Conservation (phyloP, 169 alveolate species). For the Cryptosporidium sp. region DNA sequence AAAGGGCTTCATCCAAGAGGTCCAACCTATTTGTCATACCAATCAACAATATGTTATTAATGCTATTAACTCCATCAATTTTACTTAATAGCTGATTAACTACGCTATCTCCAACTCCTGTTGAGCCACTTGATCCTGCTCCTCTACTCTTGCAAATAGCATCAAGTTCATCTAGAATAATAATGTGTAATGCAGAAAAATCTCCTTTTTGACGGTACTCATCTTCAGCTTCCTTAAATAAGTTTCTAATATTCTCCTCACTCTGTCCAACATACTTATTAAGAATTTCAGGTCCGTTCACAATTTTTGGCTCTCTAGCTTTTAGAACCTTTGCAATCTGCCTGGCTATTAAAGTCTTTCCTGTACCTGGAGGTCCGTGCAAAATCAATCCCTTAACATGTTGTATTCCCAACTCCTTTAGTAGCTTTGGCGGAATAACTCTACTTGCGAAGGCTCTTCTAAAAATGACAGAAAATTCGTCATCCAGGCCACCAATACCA, state of each 20-base stretch:
- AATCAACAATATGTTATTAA: slow-evolving; percentile 95
- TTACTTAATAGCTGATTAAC: slow-evolving; percentile 98
- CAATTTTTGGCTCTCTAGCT: slow-evolving; percentile 95
- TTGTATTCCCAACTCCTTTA: slow-evolving; percentile 96
- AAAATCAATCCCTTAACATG: slow-evolving; percentile 97
- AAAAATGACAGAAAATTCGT: slow-evolving; percentile 97
- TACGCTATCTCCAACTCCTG: slow-evolving; percentile 96
- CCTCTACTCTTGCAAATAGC: slow-evolving; percentile 99
- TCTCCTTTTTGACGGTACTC: slow-evolving; percentile 94
- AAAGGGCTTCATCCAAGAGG: slow-evolving; percentile 98
- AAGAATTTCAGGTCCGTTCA: slow-evolving; percentile 91
- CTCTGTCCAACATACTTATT: slow-evolving; percentile 98
- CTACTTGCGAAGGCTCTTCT: slow-evolving; percentile 99
- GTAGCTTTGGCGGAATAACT: slow-evolving; percentile 95
- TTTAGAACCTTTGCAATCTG: slow-evolving; percentile 96
- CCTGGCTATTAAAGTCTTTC: slow-evolving; percentile 99
- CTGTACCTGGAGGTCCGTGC: slow-evolving; percentile 99
- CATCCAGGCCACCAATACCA: slow-evolving; percentile 94
- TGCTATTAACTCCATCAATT: slow-evolving; percentile 99
- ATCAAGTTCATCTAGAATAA: slow-evolving; percentile 99
- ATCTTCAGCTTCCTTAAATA: slow-evolving; percentile 98
- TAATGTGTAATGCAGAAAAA: slow-evolving; percentile 95
- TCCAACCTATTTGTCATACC: slow-evolving; percentile 99
- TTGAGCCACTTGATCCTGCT: slow-evolving; percentile 88
- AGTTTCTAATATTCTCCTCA: slow-evolving; percentile 97